A percentile compares a stretch with the other conserved stretches of the same genome.
phyloP scores from a whole-genome alignment of 768 basidiomycete genomes.

The Lentinula detonsa region DNA sequence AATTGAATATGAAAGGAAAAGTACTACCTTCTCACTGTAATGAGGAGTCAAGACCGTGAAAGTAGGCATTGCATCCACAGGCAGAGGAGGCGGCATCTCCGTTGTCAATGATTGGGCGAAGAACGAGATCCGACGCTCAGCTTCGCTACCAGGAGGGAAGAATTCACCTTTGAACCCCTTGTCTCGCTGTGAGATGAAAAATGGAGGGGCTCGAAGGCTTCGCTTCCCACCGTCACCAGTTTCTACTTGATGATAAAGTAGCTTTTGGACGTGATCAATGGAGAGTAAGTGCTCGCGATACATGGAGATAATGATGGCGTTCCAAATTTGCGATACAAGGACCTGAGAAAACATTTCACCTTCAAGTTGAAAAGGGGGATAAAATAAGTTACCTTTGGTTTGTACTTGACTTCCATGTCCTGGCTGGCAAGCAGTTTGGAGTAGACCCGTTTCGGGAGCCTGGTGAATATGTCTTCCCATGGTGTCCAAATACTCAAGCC shows the following conservation, averaged over 20 bases:
- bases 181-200: conserved; percentile 96
- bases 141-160: conserved; percentile 93
- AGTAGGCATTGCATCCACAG: conserved; percentile 99
- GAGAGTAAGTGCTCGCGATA: conserved; percentile 98
- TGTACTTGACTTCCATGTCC: conserved; percentile 98
- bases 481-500: conserved; percentile 99
- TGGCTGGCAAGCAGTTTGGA: conserved; percentile 89
- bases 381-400: conserved; percentile 77
- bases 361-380: neutral
- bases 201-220: conserved; percentile 90
- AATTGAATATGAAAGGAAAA: neutral
- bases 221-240: conserved; percentile 73
- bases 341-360: conserved; percentile 43
- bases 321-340: conserved; percentile 98
- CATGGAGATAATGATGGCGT: conserved; percentile 99
- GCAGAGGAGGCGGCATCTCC: conserved; percentile 86
- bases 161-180: conserved; percentile 77
- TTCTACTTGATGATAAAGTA: conserved; percentile 96
- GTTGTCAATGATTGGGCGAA: conserved; percentile 98
- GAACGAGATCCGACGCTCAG: conserved; percentile 97
- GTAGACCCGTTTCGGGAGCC: conserved; percentile 95
- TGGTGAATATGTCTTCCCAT: conserved; percentile 95
- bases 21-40: conserved; percentile 88
- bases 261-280: conserved; percentile 97
- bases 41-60: conserved; percentile 98